Evolutionary conservation across 768 basidiomycete species (phyloP), one percentile per base, ranked within the genome.

Genomic region (Mycena maculata): DNA sequence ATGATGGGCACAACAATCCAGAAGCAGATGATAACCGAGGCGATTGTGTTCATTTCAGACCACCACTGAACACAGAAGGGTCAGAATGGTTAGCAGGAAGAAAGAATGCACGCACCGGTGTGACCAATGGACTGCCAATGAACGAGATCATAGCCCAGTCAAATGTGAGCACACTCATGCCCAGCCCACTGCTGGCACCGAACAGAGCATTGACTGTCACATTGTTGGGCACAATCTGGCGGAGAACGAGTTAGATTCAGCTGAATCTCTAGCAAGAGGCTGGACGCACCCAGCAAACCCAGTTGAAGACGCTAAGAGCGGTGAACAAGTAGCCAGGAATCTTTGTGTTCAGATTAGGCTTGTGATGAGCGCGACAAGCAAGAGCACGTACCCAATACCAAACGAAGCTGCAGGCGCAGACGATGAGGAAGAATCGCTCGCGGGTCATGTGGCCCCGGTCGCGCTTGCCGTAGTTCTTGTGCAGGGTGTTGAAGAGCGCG

Each of bases 301-400:
- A 96, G 75, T 89, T 94, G 83, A 96, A 96, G 57, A 92, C 80
- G 73, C 90, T 92, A 55, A 96, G 83, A 11, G 86, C 93, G 15
- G 92, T 93, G 85, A 93, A 96, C 49, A 96, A 82, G 79, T 89
- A 95, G 5, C 93, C 93, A 0, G 95, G 95, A n/a, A n/a, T n/a
- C n/a, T n/a, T n/a, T n/a, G n/a, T n/a, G n/a, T n/a, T n/a, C n/a
- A n/a, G n/a, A n/a, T n/a, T n/a, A n/a, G n/a, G n/a, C n/a, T n/a
- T n/a, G n/a, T n/a, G n/a, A n/a, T n/a, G n/a, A n/a, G n/a, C n/a
- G n/a, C n/a, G n/a, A n/a, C n/a, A n/a, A n/a, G n/a, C n/a, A n/a
- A n/a, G n/a, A n/a, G n/a, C n/a, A n/a, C n/a, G n/a, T 22, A 95
- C 71, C 84, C 89, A 93, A 79, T 92, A 93, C 85, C 87, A 95